Percentiles rank a stretch among this genome's conserved stretches.
phyloP scores from a whole-genome alignment of 1,284 basidiomycete genomes.

The Pulchroboletus neoregius region DNA sequence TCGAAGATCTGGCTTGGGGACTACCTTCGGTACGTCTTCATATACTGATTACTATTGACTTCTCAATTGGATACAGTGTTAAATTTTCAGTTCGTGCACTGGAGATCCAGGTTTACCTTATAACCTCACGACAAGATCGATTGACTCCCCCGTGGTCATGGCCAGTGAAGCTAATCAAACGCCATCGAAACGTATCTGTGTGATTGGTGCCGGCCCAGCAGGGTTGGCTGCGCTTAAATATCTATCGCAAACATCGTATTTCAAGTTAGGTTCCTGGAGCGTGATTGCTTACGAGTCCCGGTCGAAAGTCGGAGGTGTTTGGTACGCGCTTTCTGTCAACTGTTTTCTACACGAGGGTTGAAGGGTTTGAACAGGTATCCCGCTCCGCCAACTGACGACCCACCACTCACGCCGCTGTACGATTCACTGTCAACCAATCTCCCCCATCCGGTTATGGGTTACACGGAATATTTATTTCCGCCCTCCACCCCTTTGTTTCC shows the following conservation, averaged over 20 bases:
- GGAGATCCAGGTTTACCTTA: background rate
- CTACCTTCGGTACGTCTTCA: background rate
- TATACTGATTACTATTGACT: background rate
- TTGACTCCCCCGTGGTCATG: slow-evolving; percentile 7
- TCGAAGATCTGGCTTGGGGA: background rate
- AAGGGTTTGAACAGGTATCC: slow-evolving; percentile 47
- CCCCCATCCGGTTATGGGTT: slow-evolving; percentile 73
- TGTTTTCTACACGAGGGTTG: background rate
- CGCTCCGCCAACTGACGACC: slow-evolving; percentile 45
- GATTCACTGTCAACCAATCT: slow-evolving; percentile 74
- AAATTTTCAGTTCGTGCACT: background rate
- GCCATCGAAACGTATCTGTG: slow-evolving; percentile 46
- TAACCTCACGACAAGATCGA: background rate
- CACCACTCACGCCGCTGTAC: slow-evolving; percentile 66
- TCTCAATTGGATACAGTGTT: background rate
- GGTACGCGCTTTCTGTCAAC: slow-evolving; percentile 40
- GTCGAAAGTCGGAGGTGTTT: slow-evolving; percentile 65
- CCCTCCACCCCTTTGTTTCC: slow-evolving; percentile 69
- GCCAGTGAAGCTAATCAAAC: background rate
- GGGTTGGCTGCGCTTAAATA: slow-evolving; percentile 66
- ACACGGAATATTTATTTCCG: slow-evolving; percentile 56
- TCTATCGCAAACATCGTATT: slow-evolving; percentile 54
- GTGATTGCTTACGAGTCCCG: slow-evolving; percentile 59
- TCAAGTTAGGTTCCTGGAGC: slow-evolving; percentile 54
- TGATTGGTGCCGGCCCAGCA: slow-evolving; percentile 66